phyloP scores from a whole-genome alignment of 345 rosid species.

The Salix purpurea region DNA sequence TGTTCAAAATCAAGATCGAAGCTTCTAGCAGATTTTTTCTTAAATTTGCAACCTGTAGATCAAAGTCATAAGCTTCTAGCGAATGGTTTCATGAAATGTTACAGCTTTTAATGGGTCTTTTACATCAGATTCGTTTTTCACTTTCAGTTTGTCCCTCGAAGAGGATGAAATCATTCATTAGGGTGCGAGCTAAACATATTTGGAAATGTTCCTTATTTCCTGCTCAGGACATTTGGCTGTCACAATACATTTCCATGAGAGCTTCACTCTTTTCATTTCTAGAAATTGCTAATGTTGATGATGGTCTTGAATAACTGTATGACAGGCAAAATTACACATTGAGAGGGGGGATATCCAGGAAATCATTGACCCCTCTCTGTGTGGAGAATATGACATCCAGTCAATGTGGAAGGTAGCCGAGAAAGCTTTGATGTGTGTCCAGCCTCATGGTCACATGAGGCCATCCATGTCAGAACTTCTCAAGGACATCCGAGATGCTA shows the following conservation, averaged over 20 bases:
- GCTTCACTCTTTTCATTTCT: not conserved
- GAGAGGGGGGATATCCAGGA: conserved; percentile 92
- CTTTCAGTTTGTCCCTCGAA: not conserved
- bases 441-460: conserved; percentile 87
- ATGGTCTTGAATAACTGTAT: not conserved
- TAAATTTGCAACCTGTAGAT: not conserved
- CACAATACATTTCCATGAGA: not conserved
- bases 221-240: too few species aligned
- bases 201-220: not conserved
- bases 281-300: not conserved
- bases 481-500: conserved; percentile 92
- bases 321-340: conserved; percentile 83
- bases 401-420: conserved; percentile 99
- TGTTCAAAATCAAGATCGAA: not conserved
- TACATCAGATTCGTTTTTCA: not conserved
- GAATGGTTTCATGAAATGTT: not conserved
- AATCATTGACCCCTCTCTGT: conserved; percentile 71
- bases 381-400: conserved; percentile 71
- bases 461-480: conserved; percentile 91
- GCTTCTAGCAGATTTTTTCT: not conserved
- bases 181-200: not conserved
- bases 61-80: not conserved
- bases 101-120: not conserved
- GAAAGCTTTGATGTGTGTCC: conserved; percentile 86
- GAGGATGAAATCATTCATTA: not conserved